Base-by-base conservation (phyloP, 1,284 basidiomycete genomes). In the Wallemia hederae region DNA sequence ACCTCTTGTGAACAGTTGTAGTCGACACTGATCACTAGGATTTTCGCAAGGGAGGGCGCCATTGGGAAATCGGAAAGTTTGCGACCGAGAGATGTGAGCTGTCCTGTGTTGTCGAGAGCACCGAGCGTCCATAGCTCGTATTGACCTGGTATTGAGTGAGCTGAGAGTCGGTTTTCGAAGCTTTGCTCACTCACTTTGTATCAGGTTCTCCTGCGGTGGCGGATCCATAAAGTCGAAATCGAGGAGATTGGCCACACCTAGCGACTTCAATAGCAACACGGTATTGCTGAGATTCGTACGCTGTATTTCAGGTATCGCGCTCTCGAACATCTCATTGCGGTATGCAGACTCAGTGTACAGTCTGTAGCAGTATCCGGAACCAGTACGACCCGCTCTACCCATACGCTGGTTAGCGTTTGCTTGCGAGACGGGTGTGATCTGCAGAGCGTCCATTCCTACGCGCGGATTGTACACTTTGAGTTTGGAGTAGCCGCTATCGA, bases 191-290 rank as follows among this genome's bases (percentile, higher is more conserved):
- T 25, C 58, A 56, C 57, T 63, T 59, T 61, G 29, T 24, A 70
- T 61, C 28, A 70, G 66, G 59, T 70, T 71, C 58, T 72, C 76
- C 67, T 79, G 77, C 2, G 73, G 74, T 0, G 94, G 94, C 1
- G 94, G 94, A 70, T 97, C 94, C 80, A 99, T 86, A 69, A 98
- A 99, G 72, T 98, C 92, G 69, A 99, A 99, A 62, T 91, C 90
- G 66, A 98, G 85, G 60, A 98, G 78, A 69, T 98, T 80, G 78
- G 81, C 91, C 74, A 73, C 97, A 27, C 92, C 94, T 17, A 99
- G 75, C 1, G 89, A 91, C 71, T 98, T 98, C 61, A 98, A 78
- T 58, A 96, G 71, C 17, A 99, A 72, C 1, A 99, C 94, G 1
- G 92, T 92, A 78, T 92, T 94, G 61, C 88, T 90, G 60, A 99